Evolutionary conservation across 2,329 filamentous ascomycete species (phyloP), one percentile per base, ranked within the genome.

Genomic region (Alternaria infectoria): DNA sequence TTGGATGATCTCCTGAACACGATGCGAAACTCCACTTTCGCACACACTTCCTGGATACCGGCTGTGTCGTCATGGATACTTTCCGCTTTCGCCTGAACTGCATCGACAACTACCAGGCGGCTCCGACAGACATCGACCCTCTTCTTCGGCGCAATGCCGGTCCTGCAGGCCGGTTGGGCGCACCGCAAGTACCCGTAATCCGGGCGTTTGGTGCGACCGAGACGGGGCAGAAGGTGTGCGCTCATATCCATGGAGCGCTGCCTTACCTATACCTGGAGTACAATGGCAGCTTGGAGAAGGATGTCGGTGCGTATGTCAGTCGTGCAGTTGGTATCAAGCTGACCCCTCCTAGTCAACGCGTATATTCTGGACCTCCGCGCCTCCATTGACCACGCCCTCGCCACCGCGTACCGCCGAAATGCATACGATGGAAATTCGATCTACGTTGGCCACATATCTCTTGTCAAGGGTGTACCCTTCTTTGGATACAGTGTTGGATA

Each of bases 401-500:
- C 93, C 19, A 86, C 94, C 47, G 94, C 91, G 77, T 97, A 96
- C 78, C 89, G 93, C 57, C 89, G 90, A 54, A 92, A 95, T 80
- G 85, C 88, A 28, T 87, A 91, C 75, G 87, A 90, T 72, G 87
- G 87, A 57, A 90, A 89, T 65, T 86, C 87, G 45, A 85, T 86
- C 15, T 97, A 91, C 77, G 93, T 98, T 40, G 95, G 93, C 25
- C 91, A 96, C 69, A 93, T 99, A 75, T 95, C 92, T 7, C 84
- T 97, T 6, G 91, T 96, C 67, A 98, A 99, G 79, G 96, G 93
- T 4, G 86, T 97, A 19, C 96, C 96, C 0, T 99, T 97, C 82
- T 99, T 97, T 77, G 96, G 96, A 17, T 98, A 96, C 76, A 87
- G 97, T 80, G 93, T 98, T 55, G 96, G 96, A 58, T 97, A 97